A percentile compares a stretch with the other conserved stretches of the same genome.
These are phyloP conservation scores for Tilletia indica DNA, from an alignment of 1,284 basidiomycete genomes.

Conservation along the genomic window DNA sequence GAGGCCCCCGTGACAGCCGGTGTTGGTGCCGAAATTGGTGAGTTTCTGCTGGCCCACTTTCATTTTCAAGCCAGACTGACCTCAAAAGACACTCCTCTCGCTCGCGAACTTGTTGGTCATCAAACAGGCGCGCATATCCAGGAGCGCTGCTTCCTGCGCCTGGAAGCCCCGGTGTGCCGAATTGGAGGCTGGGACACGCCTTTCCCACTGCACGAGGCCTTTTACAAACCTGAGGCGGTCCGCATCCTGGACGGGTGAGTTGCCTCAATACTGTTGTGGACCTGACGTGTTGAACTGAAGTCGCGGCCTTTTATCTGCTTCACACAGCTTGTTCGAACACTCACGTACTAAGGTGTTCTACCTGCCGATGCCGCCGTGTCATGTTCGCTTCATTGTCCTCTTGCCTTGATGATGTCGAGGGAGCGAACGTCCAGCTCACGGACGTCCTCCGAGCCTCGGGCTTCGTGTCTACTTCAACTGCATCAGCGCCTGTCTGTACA, in stretches of 20 bases:
- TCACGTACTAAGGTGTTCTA: conserved; percentile 21
- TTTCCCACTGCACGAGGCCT: conserved; percentile 43
- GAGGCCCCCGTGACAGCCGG: conserved; percentile 48
- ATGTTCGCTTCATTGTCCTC: not conserved
- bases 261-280: not conserved
- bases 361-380: not conserved
- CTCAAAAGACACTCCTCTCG: too few relatives aligned
- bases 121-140: conserved; percentile 35
- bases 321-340: conserved; percentile 21
- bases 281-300: not conserved
- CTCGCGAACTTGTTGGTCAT: not conserved
- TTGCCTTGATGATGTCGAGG: not conserved
- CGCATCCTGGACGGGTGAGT: conserved; percentile 37
- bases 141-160: conserved; percentile 41
- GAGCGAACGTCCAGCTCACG: not conserved
- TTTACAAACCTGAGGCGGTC: conserved; percentile 44
- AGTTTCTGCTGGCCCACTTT: not conserved
- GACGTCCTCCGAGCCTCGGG: not conserved
- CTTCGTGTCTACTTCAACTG: too few relatives aligned
- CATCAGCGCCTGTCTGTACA: too few relatives aligned
- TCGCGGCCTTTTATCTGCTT: not conserved
- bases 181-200: conserved; percentile 45
- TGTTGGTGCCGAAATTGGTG: conserved; percentile 41
- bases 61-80: too few relatives aligned
- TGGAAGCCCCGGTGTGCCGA: conserved; percentile 38